Percentiles rank a stretch among this genome's conserved stretches.
Conservation (phyloP, 2,329 filamentous ascomycete genomes). For the Phyllosticta paracitricarpa region DNA sequence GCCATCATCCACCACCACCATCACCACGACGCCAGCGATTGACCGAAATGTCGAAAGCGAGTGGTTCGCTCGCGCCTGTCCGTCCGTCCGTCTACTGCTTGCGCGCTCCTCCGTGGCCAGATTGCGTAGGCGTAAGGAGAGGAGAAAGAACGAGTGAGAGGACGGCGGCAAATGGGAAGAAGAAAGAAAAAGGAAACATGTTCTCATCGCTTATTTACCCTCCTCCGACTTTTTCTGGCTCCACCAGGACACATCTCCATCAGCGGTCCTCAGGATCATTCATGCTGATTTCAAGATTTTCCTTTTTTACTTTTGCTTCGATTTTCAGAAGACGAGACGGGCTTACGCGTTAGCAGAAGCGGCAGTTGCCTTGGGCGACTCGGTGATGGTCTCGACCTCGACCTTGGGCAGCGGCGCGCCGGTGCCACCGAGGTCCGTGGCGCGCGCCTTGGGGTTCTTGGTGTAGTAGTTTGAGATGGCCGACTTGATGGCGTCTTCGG, state of each 20-base stretch:
- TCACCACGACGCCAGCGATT: too few species aligned
- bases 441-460: slow-evolving; percentile 69
- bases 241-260: not conserved
- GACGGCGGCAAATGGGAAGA: not conserved
- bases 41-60: too few species aligned
- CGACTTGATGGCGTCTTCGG: slow-evolving; percentile 86
- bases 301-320: not conserved
- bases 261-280: not conserved
- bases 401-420: slow-evolving; percentile 57
- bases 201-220: not conserved
- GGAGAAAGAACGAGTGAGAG: not conserved
- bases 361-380: slow-evolving; percentile 11
- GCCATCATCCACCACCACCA: too few species aligned
- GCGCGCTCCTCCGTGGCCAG: too few species aligned
- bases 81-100: too few species aligned
- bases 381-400: slow-evolving; percentile 46
- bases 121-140: too few species aligned
- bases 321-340: too few species aligned
- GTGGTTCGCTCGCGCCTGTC: too few species aligned
- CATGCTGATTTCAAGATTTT: not conserved
- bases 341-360: not conserved
- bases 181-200: not conserved
- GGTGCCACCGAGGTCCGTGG: slow-evolving; percentile 69
- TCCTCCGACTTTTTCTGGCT: not conserved
- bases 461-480: slow-evolving; percentile 86